Percentiles rank a stretch among this genome's conserved stretches.
phyloP scores from a whole-genome alignment of 2,329 filamentous ascomycete genomes.

The Whalleya microplaca region DNA sequence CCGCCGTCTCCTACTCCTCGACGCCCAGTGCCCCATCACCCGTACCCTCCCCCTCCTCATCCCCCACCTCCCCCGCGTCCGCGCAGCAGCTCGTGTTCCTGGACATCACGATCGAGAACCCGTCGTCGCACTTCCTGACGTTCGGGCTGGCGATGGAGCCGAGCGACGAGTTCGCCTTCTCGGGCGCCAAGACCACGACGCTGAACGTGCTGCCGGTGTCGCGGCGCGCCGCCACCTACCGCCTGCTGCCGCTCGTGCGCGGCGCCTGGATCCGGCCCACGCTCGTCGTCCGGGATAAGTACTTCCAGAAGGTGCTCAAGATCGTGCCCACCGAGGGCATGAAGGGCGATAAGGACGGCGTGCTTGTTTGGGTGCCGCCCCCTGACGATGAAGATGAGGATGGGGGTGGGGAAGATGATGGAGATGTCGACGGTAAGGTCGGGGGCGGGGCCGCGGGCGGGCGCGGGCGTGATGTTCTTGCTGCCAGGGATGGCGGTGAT shows the following conservation, averaged over 20 bases:
- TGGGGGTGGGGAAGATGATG: constrained; percentile 37
- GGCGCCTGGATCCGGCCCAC: constrained; percentile 73
- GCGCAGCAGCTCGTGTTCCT: constrained; percentile 47
- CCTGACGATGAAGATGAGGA: constrained; percentile 38
- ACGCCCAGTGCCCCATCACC: constrained; percentile 34
- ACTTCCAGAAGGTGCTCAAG: constrained; percentile 88
- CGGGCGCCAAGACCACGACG: constrained; percentile 79
- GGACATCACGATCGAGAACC: constrained; percentile 80
- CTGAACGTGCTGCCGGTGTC: constrained; percentile 84
- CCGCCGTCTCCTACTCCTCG: constrained; percentile 52
- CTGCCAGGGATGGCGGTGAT: background rate
- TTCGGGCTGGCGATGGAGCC: constrained; percentile 93
- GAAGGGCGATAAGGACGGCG: constrained; percentile 65
- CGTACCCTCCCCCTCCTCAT: constrained; percentile 37
- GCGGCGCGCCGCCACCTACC: constrained; percentile 72
- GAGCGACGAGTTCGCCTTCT: constrained; percentile 90
- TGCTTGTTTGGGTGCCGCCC: constrained; percentile 65
- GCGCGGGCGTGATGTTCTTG: too few relatives aligned
- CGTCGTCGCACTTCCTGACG: constrained; percentile 90
- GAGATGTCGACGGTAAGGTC: constrained; percentile 16
- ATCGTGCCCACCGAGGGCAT: constrained; percentile 79
- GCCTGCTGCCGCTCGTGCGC: constrained; percentile 68
- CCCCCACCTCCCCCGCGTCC: too few relatives aligned
- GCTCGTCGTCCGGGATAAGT: constrained; percentile 81
- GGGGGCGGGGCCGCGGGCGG: too few relatives aligned